phyloP scores from a whole-genome alignment of 2,329 filamentous ascomycete genomes.

The Aureobasidium subglaciale region DNA sequence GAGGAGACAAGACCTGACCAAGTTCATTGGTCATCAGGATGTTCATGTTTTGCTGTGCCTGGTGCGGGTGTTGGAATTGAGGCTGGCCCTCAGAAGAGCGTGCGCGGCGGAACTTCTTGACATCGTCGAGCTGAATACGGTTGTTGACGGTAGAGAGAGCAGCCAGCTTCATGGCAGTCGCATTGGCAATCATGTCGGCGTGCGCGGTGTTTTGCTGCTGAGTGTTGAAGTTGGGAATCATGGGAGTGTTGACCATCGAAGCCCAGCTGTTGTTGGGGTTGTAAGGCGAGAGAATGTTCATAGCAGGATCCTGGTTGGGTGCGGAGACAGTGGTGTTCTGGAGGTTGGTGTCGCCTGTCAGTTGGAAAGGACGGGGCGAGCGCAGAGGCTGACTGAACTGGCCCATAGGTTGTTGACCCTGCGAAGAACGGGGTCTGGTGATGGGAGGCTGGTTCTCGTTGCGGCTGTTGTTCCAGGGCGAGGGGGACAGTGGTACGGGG shows the following conservation, averaged over 20 bases:
- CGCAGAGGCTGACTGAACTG: conserved; percentile 87
- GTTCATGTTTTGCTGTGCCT: conserved; percentile 50
- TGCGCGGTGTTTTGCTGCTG: conserved; percentile 55
- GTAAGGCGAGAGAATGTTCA: conserved; percentile 80
- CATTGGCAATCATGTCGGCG: conserved; percentile 97
- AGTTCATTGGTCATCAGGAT: conserved; percentile 87
- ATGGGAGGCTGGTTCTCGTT: conserved; percentile 48
- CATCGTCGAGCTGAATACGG: conserved; percentile 91
- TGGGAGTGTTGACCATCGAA: conserved; percentile 95
- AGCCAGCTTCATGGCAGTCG: conserved; percentile 97
- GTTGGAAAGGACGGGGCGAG: conserved; percentile 66
- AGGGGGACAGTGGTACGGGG: conserved; percentile 59
- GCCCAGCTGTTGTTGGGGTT: conserved; percentile 89
- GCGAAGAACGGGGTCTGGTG: conserved; percentile 68
- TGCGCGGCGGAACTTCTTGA: conserved; percentile 88
- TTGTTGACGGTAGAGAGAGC: conserved; percentile 97
- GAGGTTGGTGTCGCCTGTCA: conserved; percentile 61
- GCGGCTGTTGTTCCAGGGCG: conserved; percentile 64
- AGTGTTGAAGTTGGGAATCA: conserved; percentile 74
- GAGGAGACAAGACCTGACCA: conserved; percentile 70
- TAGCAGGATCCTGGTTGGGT: conserved; percentile 55
- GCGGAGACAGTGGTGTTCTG: conserved; percentile 78
- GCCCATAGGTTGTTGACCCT: conserved; percentile 67
- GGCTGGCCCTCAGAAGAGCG: conserved; percentile 77
- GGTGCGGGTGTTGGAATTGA: conserved; percentile 44